phyloP scores from a whole-genome alignment of 1,284 basidiomycete genomes.

The Rhodotorula sp. region DNA sequence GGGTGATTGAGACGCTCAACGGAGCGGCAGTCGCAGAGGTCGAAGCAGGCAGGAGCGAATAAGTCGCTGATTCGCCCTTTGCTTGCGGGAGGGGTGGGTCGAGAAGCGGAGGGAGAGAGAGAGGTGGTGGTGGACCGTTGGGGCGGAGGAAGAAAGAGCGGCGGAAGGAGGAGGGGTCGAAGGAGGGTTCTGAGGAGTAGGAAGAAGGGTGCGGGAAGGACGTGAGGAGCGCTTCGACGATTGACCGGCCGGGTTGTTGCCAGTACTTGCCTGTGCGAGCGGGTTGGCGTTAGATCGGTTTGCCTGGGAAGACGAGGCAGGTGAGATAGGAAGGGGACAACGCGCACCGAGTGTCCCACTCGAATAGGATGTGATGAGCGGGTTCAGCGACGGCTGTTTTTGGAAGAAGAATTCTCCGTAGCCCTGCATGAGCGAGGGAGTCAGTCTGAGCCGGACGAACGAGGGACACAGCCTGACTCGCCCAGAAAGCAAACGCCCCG shows the following conservation, averaged over 20 bases:
- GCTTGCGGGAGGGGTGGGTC: neutral
- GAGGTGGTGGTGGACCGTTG: neutral
- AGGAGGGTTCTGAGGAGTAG: constrained; percentile 42
- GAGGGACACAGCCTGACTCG: constrained; percentile 45
- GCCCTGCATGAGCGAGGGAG: constrained; percentile 54
- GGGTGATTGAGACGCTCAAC: neutral
- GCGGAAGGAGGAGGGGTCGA: constrained; percentile 17
- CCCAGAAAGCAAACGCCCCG: constrained; percentile 76
- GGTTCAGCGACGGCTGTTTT: constrained; percentile 59
- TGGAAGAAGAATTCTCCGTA: constrained; percentile 76
- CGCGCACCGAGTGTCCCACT: constrained; percentile 53
- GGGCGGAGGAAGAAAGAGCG: constrained; percentile 19
- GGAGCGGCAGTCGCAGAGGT: neutral
- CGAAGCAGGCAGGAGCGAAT: neutral
- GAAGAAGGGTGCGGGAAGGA: constrained; percentile 63
- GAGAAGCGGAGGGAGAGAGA: neutral
- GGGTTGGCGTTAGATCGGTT: too few species aligned
- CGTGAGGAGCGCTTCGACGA: constrained; percentile 68
- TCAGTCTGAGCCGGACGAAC: too few species aligned
- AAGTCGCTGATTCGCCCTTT: neutral
- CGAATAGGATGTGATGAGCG: constrained; percentile 62
- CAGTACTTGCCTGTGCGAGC: constrained; percentile 66
- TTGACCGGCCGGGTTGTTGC: constrained; percentile 73
- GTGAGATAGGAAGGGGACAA: neutral
- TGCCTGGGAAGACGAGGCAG: too few species aligned